Evolutionary conservation across 176 grass and related monocot genomes (phyloP).

Genomic region (Neostapfia colusana): DNA sequence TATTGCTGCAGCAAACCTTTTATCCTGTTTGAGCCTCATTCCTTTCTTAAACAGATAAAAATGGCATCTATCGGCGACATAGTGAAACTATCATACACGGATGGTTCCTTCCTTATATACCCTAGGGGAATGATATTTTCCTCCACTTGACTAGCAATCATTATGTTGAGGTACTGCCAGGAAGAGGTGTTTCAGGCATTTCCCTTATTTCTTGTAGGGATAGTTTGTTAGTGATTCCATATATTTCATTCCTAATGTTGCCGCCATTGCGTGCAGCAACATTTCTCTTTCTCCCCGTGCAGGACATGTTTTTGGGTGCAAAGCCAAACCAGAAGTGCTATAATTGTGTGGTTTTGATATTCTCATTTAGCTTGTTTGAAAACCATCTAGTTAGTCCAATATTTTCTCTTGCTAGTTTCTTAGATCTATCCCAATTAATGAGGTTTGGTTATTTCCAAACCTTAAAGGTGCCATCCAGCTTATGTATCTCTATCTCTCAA

Average conservation of each 20-base stretch:
- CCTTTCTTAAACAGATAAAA: background rate
- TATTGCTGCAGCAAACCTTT: background rate
- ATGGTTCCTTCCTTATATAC: constrained; percentile 4
- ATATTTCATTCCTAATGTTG: background rate
- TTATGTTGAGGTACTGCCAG: background rate
- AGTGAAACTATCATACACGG: background rate
- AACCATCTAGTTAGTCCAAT: background rate
- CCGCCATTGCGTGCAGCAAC: background rate
- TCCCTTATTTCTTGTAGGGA: background rate
- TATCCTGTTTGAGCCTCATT: background rate
- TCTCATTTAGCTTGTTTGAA: constrained; percentile 2
- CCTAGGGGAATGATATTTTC: background rate
- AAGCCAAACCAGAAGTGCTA: background rate
- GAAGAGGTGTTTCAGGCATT: background rate
- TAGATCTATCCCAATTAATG: background rate
- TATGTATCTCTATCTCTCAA: background rate
- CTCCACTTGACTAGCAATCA: background rate
- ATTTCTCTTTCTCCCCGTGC: background rate
- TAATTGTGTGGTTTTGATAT: background rate
- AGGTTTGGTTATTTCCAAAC: background rate
- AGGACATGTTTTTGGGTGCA: background rate
- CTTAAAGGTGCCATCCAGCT: background rate
- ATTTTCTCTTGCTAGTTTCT: background rate
- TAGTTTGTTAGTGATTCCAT: background rate
- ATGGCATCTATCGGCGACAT: background rate